Conservation (phyloP, 495 filamentous ascomycete species). For the Hamigera avellanea region DNA sequence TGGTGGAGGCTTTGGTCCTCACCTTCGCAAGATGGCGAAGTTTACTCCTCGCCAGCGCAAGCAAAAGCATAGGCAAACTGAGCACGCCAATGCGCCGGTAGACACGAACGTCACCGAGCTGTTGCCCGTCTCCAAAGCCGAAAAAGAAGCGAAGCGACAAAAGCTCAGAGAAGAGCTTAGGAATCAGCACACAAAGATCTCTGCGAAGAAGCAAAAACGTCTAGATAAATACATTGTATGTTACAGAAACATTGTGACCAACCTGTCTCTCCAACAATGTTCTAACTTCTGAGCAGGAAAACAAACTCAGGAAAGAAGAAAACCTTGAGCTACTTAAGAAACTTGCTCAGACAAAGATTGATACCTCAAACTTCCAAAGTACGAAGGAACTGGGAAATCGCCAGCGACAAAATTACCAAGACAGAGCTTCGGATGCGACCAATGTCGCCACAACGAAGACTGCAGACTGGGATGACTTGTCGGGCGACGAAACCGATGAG, state of each 20-base stretch:
- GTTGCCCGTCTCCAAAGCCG: conserved; percentile 49
- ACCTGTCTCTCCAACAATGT: neutral
- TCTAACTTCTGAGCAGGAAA: conserved; percentile 43
- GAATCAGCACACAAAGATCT: conserved; percentile 57
- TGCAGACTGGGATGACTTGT: conserved; percentile 8
- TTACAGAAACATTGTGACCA: conserved; percentile 1
- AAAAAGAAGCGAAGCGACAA: conserved; percentile 57
- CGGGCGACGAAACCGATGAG: conserved; percentile 28
- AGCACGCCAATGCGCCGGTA: conserved; percentile 22
- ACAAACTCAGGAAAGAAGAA: conserved; percentile 89
- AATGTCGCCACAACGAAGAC: conserved; percentile 1
- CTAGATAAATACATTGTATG: conserved; percentile 89
- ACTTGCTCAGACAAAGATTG: conserved; percentile 63
- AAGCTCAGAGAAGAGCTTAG: conserved; percentile 54
- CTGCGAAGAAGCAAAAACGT: conserved; percentile 84
- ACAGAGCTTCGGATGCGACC: neutral
- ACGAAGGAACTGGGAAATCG: conserved; percentile 59
- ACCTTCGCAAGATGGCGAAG: conserved; percentile 53
- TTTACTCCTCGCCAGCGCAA: conserved; percentile 74
- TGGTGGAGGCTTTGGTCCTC: neutral
- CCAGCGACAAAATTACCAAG: conserved; percentile 12
- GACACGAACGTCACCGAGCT: conserved; percentile 69
- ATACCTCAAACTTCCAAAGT: conserved; percentile 69
- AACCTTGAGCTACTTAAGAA: conserved; percentile 75
- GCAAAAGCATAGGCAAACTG: conserved; percentile 40